These are phyloP conservation scores for Microstegium vimineum DNA, from an alignment of 176 grass and related monocot genomes.

Conservation along the genomic window DNA sequence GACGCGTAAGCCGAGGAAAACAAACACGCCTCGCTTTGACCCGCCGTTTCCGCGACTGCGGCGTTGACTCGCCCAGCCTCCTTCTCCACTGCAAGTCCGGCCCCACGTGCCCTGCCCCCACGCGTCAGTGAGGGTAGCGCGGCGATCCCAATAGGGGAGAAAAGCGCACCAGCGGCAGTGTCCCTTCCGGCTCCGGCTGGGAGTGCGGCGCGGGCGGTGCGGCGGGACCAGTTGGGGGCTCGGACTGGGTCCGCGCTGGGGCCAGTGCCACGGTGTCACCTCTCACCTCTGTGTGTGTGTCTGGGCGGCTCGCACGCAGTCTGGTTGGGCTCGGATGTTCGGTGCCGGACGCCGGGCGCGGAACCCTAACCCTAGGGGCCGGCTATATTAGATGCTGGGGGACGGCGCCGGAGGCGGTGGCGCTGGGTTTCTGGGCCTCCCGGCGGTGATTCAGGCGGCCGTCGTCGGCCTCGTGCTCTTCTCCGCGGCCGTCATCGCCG, in stretches of 20 bases:
- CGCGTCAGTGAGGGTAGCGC: conserved; percentile 8
- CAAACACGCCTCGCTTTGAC: neutral
- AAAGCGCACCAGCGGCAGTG: neutral
- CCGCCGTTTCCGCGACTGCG: conserved; percentile 9
- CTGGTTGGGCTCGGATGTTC: conserved; percentile 35
- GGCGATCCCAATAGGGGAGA: neutral
- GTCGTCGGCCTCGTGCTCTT: conserved; percentile 42
- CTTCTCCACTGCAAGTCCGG: neutral
- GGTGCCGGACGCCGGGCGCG: conserved; percentile 33
- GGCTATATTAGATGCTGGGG: conserved; percentile 65
- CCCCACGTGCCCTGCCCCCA: neutral
- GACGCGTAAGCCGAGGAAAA: no score
- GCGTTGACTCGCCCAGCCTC: conserved; percentile 2
- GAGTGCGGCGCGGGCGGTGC: neutral
- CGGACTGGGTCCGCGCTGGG: neutral
- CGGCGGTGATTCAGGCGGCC: conserved; percentile 61
- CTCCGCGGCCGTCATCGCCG: conserved; percentile 35
- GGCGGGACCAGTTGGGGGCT: neutral
- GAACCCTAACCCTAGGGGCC: conserved; percentile 44
- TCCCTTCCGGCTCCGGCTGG: conserved; percentile 33
- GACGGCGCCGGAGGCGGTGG: conserved; percentile 12
- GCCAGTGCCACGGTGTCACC: neutral
- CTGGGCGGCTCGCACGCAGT: neutral
- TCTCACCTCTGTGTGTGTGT: neutral
- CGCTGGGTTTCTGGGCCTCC: conserved; percentile 56